Evolutionary conservation across 164 flowering plant genomes (phyloP).

Genomic region (Malania oleifera): DNA sequence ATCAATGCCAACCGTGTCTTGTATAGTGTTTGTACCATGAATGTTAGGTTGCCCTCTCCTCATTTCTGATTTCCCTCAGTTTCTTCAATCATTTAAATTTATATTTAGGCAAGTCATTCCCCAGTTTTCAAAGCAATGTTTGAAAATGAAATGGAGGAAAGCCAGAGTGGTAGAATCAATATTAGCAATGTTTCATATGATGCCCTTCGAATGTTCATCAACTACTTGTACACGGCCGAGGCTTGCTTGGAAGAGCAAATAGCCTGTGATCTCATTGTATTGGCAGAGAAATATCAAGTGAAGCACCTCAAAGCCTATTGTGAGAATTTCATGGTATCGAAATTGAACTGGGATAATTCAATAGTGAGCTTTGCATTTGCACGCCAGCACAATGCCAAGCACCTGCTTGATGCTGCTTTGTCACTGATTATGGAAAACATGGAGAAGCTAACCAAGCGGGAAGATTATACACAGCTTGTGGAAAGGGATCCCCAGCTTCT

Average conservation of each 20-base stretch:
- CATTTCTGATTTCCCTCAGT: background rate
- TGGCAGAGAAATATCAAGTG: constrained; percentile 89
- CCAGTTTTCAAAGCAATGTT: constrained; percentile 93
- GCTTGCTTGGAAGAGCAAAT: constrained; percentile 64
- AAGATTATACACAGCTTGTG: constrained; percentile 72
- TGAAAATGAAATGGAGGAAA: constrained; percentile 87
- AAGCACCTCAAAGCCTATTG: constrained; percentile 72
- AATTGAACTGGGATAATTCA: constrained; percentile 64
- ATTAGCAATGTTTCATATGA: constrained; percentile 68
- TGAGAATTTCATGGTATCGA: constrained; percentile 69
- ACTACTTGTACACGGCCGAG: constrained; percentile 81
- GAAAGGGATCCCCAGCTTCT: constrained; percentile 80
- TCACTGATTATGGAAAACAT: constrained; percentile 66
- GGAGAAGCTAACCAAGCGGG: constrained; percentile 56
- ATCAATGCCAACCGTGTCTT: no score
- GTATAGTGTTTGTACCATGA: no score
- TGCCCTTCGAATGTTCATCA: constrained; percentile 63
- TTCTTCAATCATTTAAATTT: background rate
- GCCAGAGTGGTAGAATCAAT: constrained; percentile 72
- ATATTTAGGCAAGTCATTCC: constrained; percentile 61
- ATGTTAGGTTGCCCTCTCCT: no score
- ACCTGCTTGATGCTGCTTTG: constrained; percentile 54
- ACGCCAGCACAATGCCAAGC: constrained; percentile 72
- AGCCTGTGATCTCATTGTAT: constrained; percentile 65
- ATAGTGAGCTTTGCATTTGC: constrained; percentile 67